Conservation (phyloP, 306 rosid species). For the Dalbergia oliveri region DNA sequence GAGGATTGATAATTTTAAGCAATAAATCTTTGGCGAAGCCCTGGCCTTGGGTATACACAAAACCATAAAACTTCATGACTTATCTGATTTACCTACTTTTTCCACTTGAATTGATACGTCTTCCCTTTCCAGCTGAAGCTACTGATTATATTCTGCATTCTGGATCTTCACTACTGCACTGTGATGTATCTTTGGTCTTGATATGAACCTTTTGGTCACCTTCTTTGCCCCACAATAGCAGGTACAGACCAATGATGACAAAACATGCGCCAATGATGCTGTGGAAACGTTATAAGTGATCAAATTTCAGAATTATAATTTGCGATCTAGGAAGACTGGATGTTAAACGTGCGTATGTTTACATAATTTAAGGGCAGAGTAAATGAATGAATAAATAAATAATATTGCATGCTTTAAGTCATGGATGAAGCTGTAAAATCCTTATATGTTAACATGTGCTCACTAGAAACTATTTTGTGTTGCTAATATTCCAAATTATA, state of each 20-base stretch:
- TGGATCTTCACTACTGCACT: conserved; percentile 32
- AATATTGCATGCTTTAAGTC: not conserved
- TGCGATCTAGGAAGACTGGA: not conserved
- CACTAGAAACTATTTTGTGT: not conserved
- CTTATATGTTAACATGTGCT: not conserved
- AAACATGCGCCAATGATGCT: conserved; percentile 75
- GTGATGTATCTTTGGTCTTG: conserved; percentile 50
- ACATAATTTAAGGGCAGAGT: not conserved
- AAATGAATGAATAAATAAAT: not conserved
- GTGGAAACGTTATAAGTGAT: conserved; percentile 38
- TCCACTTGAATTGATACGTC: conserved; percentile 19
- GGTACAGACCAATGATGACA: conserved; percentile 73
- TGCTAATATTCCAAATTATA: not conserved
- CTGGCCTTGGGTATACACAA: not conserved
- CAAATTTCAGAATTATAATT: not conserved
- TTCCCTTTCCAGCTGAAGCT: conserved; percentile 21
- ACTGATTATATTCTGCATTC: conserved; percentile 32
- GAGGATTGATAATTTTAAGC: not conserved
- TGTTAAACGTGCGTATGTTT: not conserved
- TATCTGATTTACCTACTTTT: not conserved
- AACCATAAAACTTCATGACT: not conserved
- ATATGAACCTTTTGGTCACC: conserved; percentile 49
- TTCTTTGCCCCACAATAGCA: conserved; percentile 89
- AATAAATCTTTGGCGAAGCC: not conserved
- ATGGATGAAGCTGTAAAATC: conserved; percentile 2